Conservation (phyloP, 345 rosid species). For the Eucalyptus regnans region DNA sequence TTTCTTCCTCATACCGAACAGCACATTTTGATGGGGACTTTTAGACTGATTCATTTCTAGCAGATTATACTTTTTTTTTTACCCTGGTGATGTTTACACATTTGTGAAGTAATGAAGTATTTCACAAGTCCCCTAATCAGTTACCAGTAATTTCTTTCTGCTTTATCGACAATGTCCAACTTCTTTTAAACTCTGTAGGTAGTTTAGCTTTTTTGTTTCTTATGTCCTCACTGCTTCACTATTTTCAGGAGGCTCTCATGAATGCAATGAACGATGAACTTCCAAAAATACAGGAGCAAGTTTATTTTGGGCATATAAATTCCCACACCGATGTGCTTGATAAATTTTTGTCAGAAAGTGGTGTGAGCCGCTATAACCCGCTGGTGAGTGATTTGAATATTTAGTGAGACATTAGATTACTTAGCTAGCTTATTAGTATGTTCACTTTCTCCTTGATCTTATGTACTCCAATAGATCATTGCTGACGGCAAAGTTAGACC, state of each 20-base stretch:
- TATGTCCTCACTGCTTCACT: background rate
- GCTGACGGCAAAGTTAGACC: constrained; percentile 53
- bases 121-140: background rate
- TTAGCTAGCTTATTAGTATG: background rate
- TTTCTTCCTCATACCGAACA: background rate
- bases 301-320: constrained; percentile 83
- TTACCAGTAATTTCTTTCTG: background rate
- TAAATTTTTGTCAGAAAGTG: constrained; percentile 74
- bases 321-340: constrained; percentile 81
- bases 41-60: background rate
- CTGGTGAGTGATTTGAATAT: constrained; percentile 32
- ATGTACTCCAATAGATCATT: constrained; percentile 47
- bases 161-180: background rate
- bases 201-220: background rate
- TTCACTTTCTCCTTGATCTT: background rate
- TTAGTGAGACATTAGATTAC: background rate
- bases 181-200: background rate
- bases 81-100: background rate
- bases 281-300: constrained; percentile 91
- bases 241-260: constrained; percentile 69
- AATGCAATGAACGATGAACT: constrained; percentile 96
- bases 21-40: background rate
- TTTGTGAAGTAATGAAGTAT: background rate
- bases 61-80: background rate
- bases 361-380: constrained; percentile 89